phyloP scores from a whole-genome alignment of 2,329 filamentous ascomycete species.

The Xylaria hypoxylon region DNA sequence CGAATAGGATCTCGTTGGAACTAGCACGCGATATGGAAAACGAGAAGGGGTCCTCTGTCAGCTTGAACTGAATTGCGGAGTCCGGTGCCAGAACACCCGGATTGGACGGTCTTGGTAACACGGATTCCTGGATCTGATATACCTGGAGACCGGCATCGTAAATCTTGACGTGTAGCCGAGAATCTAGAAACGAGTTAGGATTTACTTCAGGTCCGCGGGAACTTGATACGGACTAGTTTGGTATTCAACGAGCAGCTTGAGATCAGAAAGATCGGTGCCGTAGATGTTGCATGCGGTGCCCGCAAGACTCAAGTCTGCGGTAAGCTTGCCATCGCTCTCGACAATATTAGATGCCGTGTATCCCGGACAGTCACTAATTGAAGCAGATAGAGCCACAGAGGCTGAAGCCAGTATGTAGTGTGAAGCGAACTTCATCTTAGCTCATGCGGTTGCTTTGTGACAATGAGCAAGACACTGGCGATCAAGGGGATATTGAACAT shows the following conservation, averaged over 20 bases:
- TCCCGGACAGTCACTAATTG: conserved; percentile 44
- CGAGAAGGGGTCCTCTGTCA: conserved; percentile 68
- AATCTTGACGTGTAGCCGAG: conserved; percentile 43
- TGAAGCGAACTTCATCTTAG: conserved; percentile 30
- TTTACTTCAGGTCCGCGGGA: neutral
- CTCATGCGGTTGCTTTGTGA: neutral
- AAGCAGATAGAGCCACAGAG: conserved; percentile 24
- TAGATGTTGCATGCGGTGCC: conserved; percentile 44
- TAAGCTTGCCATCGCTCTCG: conserved; percentile 38
- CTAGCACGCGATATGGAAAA: conserved; percentile 67
- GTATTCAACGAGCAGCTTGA: conserved; percentile 45
- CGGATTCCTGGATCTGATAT: conserved; percentile 44
- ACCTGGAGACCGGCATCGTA: conserved; percentile 43
- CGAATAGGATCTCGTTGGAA: conserved; percentile 68
- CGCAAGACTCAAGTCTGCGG: conserved; percentile 42
- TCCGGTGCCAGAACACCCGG: conserved; percentile 39
- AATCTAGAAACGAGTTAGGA: conserved; percentile 31
- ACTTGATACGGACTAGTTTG: conserved; percentile 39
- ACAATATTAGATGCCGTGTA: conserved; percentile 44
- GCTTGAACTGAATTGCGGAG: conserved; percentile 58
- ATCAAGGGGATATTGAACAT: neutral
- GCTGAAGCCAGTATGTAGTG: conserved; percentile 28
- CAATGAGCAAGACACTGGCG: neutral
- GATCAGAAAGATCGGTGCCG: conserved; percentile 40
- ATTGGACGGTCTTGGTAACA: conserved; percentile 40